Base-by-base conservation (phyloP, 192 early-diverging fungal genomes). In the Backusella australiensis region DNA sequence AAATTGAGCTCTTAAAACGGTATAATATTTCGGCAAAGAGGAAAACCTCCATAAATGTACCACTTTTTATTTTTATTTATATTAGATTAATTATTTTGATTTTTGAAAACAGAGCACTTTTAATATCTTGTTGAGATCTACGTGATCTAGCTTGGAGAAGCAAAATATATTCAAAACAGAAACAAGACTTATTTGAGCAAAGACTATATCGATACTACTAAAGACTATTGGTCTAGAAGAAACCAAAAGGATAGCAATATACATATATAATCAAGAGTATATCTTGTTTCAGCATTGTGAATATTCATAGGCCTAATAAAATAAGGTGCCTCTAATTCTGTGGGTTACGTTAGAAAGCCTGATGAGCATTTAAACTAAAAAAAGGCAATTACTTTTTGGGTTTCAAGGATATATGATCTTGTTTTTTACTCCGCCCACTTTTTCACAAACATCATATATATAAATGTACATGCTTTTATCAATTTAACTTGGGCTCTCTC, bases 11-110 rank as follows among this genome's bases (percentile, higher is more conserved):
- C 46, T 49, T n/a, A 49, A 49, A 49, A n/a, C 46, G 46, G 46
- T 49, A 49, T n/a, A 4, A 63, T 63, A 8, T 26, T 12, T 63
- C 23, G 56, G 56, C 56, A 26, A 12, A 29, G 6, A 12, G 46
- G 17, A n/a, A 49, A 6, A 1, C 17, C 19, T 49, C 17, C 5
- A 59, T 59, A 59, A 26, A 59, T 11, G 11, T 59, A 59, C 56
- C n/a, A 26, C 23, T 63, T 63, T 53, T 63, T 56, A 63, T 63
- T 63, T 49, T 49, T 49, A n/a, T 49, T 49, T 49, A 49, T 49
- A 49, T 19, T 49, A 49, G 19, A 49, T 49, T 19, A 49, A 19
- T 19, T 44, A 17, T 32, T 32, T 32, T 44, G 38, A 9, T 44
- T 44, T 44, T 44, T 49, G 46, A 49, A n/a, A 49, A 49, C 46